phyloP scores from a whole-genome alignment of 768 basidiomycete species.

The Baorangia bicolor region DNA sequence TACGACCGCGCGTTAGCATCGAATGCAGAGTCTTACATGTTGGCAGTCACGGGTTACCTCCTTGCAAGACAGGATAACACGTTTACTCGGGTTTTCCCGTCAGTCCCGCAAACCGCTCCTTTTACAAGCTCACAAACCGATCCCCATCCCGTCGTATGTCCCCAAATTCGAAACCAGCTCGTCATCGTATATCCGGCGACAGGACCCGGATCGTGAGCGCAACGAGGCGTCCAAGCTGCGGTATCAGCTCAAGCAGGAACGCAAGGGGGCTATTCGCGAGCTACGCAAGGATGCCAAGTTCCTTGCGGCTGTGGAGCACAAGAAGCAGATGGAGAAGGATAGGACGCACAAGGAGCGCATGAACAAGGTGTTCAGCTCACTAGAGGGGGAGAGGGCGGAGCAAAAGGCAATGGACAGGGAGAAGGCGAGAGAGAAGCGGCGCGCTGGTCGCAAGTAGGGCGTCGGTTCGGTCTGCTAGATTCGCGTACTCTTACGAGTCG shows the following conservation, averaged over 20 bases:
- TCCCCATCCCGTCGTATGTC: slow-evolving; percentile 89
- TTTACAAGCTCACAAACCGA: slow-evolving; percentile 93
- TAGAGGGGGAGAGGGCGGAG: slow-evolving; percentile 90
- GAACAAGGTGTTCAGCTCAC: slow-evolving; percentile 73
- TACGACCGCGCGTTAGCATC: slow-evolving; percentile 28
- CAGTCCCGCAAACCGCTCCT: slow-evolving; percentile 74
- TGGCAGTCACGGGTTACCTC: slow-evolving; percentile 47
- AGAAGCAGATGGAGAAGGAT: slow-evolving; percentile 85
- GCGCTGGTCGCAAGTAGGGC: slow-evolving; percentile 68
- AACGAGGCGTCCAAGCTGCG: slow-evolving; percentile 85
- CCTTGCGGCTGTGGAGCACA: slow-evolving; percentile 84
- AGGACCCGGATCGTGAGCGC: slow-evolving; percentile 91
- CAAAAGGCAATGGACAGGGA: slow-evolving; percentile 90
- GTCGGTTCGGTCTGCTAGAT: background rate
- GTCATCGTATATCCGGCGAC: slow-evolving; percentile 72
- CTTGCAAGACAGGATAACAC: slow-evolving; percentile 48
- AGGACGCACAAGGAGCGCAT: slow-evolving; percentile 74
- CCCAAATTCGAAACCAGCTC: slow-evolving; percentile 86
- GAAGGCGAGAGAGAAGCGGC: slow-evolving; percentile 71
- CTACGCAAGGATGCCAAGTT: slow-evolving; percentile 94
- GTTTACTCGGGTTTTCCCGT: slow-evolving; percentile 70
- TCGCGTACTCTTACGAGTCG: background rate
- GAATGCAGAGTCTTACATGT: slow-evolving; percentile 11
- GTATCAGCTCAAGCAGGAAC: slow-evolving; percentile 89
- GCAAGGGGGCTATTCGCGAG: slow-evolving; percentile 95